Percentiles rank a stretch among this genome's conserved stretches.
These are phyloP conservation scores for Fusarium sp. DNA, from an alignment of 2,329 filamentous ascomycete genomes.

Conservation along the genomic window DNA sequence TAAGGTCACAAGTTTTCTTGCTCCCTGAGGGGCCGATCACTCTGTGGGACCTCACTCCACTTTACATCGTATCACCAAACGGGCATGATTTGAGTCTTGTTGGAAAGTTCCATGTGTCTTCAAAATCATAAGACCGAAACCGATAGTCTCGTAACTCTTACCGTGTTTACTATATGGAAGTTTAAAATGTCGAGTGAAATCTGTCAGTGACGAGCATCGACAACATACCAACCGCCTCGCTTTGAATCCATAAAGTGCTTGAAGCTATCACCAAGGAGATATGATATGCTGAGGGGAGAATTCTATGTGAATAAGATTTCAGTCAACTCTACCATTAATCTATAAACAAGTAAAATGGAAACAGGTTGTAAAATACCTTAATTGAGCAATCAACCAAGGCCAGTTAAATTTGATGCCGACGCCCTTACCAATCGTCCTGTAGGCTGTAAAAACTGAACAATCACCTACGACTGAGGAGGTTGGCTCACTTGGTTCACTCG, in stretches of 20 bases:
- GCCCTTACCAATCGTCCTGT: background rate
- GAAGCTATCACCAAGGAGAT: background rate
- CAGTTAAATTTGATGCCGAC: background rate
- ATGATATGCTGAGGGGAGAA: background rate
- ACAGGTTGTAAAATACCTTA: background rate
- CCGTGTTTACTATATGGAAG: background rate
- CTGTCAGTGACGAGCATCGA: background rate
- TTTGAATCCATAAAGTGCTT: background rate
- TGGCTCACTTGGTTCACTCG: conserved; percentile 31
- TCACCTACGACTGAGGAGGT: conserved; percentile 30
- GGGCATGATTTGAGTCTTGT: too few relatives aligned
- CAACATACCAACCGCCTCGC: background rate
- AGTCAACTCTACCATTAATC: background rate
- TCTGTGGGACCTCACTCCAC: background rate
- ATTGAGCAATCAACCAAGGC: background rate
- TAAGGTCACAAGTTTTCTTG: too few relatives aligned
- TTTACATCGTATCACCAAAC: too few relatives aligned
- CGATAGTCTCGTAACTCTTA: background rate
- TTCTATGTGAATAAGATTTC: background rate
- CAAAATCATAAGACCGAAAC: background rate
- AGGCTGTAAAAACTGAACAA: conserved; percentile 1
- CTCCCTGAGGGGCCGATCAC: background rate
- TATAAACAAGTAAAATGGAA: background rate
- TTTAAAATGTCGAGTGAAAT: background rate
- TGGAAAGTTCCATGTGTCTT: background rate